Evolutionary conservation across 441 rosid species (phyloP).

Genomic region (Breynia disticha): DNA sequence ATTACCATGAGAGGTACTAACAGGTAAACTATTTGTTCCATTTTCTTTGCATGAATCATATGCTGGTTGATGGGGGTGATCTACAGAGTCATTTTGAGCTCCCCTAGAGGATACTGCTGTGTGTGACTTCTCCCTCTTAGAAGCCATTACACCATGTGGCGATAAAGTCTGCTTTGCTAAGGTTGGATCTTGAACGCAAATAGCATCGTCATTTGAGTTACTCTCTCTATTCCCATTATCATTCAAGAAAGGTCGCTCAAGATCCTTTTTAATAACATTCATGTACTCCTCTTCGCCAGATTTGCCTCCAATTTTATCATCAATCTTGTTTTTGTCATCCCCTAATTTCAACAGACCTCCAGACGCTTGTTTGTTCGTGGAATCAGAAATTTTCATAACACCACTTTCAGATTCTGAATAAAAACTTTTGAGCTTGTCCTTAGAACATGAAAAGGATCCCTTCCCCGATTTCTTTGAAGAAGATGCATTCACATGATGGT

Average conservation of each 20-base stretch:
- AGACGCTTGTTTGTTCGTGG: slow-evolving; percentile 18
- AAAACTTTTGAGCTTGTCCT: slow-evolving; percentile 43
- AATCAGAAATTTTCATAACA: slow-evolving; percentile 19
- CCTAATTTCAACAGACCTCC: slow-evolving; percentile 28
- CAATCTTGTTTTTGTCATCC: slow-evolving; percentile 32
- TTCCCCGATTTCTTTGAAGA: slow-evolving; percentile 50
- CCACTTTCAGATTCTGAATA: slow-evolving; percentile 35
- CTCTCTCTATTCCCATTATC: slow-evolving; percentile 39
- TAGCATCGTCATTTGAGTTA: slow-evolving; percentile 29
- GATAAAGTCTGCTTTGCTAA: slow-evolving; percentile 38
- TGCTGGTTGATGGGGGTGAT: slow-evolving; percentile 18
- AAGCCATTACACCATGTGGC: slow-evolving; percentile 28
- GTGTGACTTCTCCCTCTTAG: slow-evolving; percentile 33
- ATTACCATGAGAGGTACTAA: slow-evolving; percentile 23
- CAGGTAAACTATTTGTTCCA: slow-evolving; percentile 20
- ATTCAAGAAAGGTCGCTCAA: slow-evolving; percentile 22
- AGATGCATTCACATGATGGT: slow-evolving; percentile 31
- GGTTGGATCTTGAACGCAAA: slow-evolving; percentile 24
- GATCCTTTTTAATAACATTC: slow-evolving; percentile 34
- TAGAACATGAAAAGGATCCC: slow-evolving; percentile 52
- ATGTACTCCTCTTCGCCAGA: slow-evolving; percentile 35
- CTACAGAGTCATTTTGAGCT: slow-evolving; percentile 33
- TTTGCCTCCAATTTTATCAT: slow-evolving; percentile 28
- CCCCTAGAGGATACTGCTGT: slow-evolving; percentile 38
- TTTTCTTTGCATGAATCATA: slow-evolving; percentile 30